phyloP scores from a whole-genome alignment of 2,329 filamentous ascomycete species.

The Botrytis paeoniae region DNA sequence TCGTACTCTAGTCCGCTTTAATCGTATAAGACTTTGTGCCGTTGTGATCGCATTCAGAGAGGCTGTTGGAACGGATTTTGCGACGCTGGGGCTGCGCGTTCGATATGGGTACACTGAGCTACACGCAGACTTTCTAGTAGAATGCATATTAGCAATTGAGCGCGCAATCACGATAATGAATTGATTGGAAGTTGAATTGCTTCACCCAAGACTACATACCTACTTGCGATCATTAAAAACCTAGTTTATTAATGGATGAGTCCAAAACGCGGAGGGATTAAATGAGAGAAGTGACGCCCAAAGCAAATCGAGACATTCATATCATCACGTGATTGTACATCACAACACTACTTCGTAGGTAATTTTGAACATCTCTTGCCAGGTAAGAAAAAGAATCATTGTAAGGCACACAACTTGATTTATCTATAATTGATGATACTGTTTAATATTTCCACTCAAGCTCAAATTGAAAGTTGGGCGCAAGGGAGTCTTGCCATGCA shows the following conservation, averaged over 20 bases:
- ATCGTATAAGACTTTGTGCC: neutral
- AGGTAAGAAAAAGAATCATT: neutral
- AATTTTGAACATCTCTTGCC: neutral
- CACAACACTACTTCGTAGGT: neutral
- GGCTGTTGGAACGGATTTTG: neutral
- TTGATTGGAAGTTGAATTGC: neutral
- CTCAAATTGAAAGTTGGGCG: neutral
- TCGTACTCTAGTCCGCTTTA: neutral
- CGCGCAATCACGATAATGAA: neutral
- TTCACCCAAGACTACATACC: neutral
- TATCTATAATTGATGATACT: neutral
- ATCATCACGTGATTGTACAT: neutral
- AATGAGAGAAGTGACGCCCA: neutral
- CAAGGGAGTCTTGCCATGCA: neutral
- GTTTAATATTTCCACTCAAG: neutral
- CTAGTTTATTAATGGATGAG: neutral
- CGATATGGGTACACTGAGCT: neutral
- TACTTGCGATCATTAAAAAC: neutral
- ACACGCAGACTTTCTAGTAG: neutral
- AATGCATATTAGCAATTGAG: conserved; percentile 6
- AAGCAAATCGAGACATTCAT: neutral
- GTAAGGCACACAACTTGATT: neutral
- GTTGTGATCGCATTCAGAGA: neutral
- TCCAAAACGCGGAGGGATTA: neutral
- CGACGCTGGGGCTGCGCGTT: neutral